phyloP scores from a whole-genome alignment of 106 monocot species.

The Acorus calamus region DNA sequence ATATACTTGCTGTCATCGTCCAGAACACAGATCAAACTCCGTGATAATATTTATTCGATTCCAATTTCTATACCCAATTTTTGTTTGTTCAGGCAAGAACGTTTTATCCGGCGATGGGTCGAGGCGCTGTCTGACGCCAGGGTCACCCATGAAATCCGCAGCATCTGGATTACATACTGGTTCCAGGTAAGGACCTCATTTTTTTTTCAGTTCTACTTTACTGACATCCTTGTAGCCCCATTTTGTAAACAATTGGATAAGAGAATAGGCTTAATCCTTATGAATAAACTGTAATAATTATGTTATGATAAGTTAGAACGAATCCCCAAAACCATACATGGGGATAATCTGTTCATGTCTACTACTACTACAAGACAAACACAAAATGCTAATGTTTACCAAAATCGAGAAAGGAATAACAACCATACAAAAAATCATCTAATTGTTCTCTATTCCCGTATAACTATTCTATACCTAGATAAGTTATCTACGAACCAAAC shows the following conservation, averaged over 20 bases:
- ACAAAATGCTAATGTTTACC: too few relatives aligned
- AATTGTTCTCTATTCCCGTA: too few relatives aligned
- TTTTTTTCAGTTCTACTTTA: neutral
- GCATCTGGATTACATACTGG: slow-evolving; percentile 78
- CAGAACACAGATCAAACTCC: too few relatives aligned
- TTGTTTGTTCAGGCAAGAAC: slow-evolving; percentile 47
- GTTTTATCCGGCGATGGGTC: slow-evolving; percentile 53
- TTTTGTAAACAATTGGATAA: neutral
- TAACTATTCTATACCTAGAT: neutral
- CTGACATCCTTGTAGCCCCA: neutral
- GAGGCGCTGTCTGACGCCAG: slow-evolving; percentile 52
- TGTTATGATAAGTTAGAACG: too few relatives aligned
- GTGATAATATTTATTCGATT: neutral
- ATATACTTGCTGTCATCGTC: neutral
- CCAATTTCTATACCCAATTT: neutral
- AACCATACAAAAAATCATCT: too few relatives aligned
- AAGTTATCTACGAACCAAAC: neutral
- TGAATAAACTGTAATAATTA: too few relatives aligned
- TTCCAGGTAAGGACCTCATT: slow-evolving; percentile 44
- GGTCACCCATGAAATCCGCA: slow-evolving; percentile 63
- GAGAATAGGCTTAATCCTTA: neutral
- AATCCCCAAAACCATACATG: too few relatives aligned
- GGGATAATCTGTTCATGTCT: too few relatives aligned
- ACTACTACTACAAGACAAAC: too few relatives aligned
- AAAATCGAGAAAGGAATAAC: too few relatives aligned